A percentile compares a stretch with the other conserved stretches of the same genome.
Conservation (phyloP, 2,329 filamentous ascomycete genomes). For the Harringtonia aguacate region DNA sequence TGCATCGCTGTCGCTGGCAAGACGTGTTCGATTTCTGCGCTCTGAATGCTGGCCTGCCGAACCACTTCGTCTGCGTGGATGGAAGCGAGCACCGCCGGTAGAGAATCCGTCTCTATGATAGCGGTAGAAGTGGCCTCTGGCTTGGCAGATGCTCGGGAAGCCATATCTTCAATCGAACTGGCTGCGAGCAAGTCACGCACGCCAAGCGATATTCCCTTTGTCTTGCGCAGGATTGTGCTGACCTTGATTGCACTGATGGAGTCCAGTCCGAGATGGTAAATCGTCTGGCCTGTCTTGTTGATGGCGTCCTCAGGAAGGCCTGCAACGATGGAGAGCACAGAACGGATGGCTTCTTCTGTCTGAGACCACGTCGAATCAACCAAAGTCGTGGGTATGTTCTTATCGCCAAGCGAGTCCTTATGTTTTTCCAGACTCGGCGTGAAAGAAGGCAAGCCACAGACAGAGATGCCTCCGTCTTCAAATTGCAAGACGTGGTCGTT, state of each 20-base stretch:
- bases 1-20: conserved; percentile 70
- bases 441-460: conserved; percentile 53
- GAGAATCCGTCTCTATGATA: background rate
- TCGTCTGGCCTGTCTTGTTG: conserved; percentile 40
- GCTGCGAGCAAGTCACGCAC: conserved; percentile 63
- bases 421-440: conserved; percentile 6
- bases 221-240: conserved; percentile 55
- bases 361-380: conserved; percentile 21
- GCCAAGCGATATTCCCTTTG: conserved; percentile 44
- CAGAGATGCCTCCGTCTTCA: conserved; percentile 36
- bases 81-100: background rate
- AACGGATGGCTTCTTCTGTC: conserved; percentile 28
- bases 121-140: background rate
- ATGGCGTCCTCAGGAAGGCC: conserved; percentile 47
- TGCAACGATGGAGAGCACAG: conserved; percentile 46
- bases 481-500: conserved; percentile 37
- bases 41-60: conserved; percentile 25
- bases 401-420: background rate
- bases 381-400: too few relatives aligned
- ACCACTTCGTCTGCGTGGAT: conserved; percentile 22
- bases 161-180: conserved; percentile 55
- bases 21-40: conserved; percentile 38
- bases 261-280: conserved; percentile 82
- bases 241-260: conserved; percentile 89
- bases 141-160: conserved; percentile 14